phyloP scores from a whole-genome alignment of 2,329 filamentous ascomycete species.

The Didymella pinodella region DNA sequence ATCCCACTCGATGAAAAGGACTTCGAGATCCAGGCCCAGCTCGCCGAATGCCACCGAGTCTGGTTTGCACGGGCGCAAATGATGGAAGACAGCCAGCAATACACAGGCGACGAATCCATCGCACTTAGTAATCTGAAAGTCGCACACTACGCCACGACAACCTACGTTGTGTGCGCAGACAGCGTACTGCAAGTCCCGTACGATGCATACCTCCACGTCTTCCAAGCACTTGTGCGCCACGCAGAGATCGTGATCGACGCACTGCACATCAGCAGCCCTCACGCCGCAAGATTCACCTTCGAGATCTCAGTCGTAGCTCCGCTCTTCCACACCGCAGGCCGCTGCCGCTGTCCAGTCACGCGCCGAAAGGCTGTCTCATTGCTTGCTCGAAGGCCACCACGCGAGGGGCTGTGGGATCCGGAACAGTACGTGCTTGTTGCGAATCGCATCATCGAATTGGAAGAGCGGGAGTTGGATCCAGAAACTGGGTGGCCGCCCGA shows the following conservation, averaged over 20 bases:
- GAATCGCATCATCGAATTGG: slow-evolving; percentile 31
- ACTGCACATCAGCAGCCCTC: slow-evolving; percentile 7
- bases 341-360: slow-evolving; percentile 30
- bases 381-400: slow-evolving; percentile 25
- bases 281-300: slow-evolving; percentile 27
- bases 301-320: slow-evolving; percentile 21
- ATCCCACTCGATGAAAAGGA: slow-evolving; percentile 12
- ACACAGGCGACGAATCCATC: slow-evolving; percentile 24
- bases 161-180: slow-evolving; percentile 22
- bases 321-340: slow-evolving; percentile 20
- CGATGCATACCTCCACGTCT: slow-evolving; percentile 29
- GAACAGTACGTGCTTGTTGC: slow-evolving; percentile 24
- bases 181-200: slow-evolving; percentile 22
- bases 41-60: slow-evolving; percentile 27
- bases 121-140: slow-evolving; percentile 29
- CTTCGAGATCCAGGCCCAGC: slow-evolving; percentile 13
- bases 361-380: slow-evolving; percentile 31
- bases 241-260: slow-evolving; percentile 30
- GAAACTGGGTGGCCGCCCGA: slow-evolving; percentile 30
- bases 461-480: slow-evolving; percentile 33
- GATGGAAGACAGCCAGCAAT: slow-evolving; percentile 8
- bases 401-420: slow-evolving; percentile 36
- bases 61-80: slow-evolving; percentile 24
- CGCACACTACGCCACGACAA: slow-evolving; percentile 21
- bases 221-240: slow-evolving; percentile 30